Evolutionary conservation across 176 grass and related monocot species (phyloP).

Genomic region (Avena eriantha): DNA sequence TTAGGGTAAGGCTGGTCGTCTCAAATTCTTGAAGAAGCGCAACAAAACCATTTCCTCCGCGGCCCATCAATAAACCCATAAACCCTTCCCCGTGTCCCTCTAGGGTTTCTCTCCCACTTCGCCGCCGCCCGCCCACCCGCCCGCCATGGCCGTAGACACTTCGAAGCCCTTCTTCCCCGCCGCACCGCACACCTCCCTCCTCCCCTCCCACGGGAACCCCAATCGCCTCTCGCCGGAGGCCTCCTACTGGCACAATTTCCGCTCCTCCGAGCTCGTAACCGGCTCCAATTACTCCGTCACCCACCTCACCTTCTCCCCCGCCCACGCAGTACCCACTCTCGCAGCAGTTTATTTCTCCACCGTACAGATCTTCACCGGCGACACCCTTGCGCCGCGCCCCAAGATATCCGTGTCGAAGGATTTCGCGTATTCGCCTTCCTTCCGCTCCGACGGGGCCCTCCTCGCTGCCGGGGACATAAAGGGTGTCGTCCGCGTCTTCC

Average conservation of each 20-base stretch:
- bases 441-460: constrained; percentile 81
- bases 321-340: constrained; percentile 43
- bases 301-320: constrained; percentile 72
- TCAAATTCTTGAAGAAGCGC: neutral
- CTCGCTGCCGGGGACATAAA: constrained; percentile 73
- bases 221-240: constrained; percentile 57
- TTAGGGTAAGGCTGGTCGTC: neutral
- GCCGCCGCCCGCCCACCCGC: neutral
- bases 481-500: constrained; percentile 82
- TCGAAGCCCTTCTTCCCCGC: constrained; percentile 63
- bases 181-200: constrained; percentile 29
- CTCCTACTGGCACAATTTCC: constrained; percentile 79
- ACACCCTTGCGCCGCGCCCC: constrained; percentile 43
- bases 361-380: constrained; percentile 67
- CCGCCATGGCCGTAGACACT: constrained; percentile 61
- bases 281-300: constrained; percentile 60
- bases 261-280: constrained; percentile 64
- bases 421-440: constrained; percentile 77
- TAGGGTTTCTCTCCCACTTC: constrained; percentile 43
- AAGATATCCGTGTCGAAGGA: constrained; percentile 55
- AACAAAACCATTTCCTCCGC: neutral
- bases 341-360: constrained; percentile 63
- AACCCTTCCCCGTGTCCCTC: neutral
- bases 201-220: constrained; percentile 41
- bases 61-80: constrained; percentile 25